A percentile compares a stretch with the other conserved stretches of the same genome.
These are phyloP conservation scores for Boletales sp. DNA, from an alignment of 768 basidiomycete species.

Conservation along the genomic window DNA sequence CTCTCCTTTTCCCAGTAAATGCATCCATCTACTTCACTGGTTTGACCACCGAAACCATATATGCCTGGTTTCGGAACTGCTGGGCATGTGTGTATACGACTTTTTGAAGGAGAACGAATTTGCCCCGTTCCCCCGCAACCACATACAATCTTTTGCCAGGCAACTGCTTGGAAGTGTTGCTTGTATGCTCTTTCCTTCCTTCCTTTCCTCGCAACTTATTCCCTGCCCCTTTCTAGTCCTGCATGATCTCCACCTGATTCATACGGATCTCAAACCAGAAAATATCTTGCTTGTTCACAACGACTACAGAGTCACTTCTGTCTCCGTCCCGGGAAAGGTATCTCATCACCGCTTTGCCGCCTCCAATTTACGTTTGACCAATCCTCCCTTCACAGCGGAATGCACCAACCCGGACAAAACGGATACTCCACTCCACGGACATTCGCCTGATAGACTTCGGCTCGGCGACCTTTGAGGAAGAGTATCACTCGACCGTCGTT, in stretches of 20 bases:
- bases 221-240: constrained; percentile 54
- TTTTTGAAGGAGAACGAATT: constrained; percentile 98
- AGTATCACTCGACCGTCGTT: constrained; percentile 98
- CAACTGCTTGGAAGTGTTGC: constrained; percentile 91
- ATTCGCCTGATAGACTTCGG: constrained; percentile 98
- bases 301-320: constrained; percentile 58
- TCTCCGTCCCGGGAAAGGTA: constrained; percentile 68
- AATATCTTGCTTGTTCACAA: constrained; percentile 94
- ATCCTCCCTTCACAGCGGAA: constrained; percentile 47
- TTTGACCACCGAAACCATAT: constrained; percentile 98
- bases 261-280: constrained; percentile 99
- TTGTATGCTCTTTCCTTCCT: constrained; percentile 55
- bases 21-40: constrained; percentile 91
- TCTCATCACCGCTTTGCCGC: background rate
- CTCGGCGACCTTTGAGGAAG: constrained; percentile 95
- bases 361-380: constrained; percentile 5
- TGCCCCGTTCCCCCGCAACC: constrained; percentile 90
- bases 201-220: background rate
- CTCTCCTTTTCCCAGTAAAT: constrained; percentile 63
- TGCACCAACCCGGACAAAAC: constrained; percentile 63
- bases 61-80: constrained; percentile 91
- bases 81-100: constrained; percentile 98
- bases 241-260: constrained; percentile 86
- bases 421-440: constrained; percentile 80
- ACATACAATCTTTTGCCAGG: constrained; percentile 93